Percentiles rank a stretch among this genome's conserved stretches.
Conservation (phyloP, 2,329 filamentous ascomycete species). For the Sclerotinia spermophila region DNA sequence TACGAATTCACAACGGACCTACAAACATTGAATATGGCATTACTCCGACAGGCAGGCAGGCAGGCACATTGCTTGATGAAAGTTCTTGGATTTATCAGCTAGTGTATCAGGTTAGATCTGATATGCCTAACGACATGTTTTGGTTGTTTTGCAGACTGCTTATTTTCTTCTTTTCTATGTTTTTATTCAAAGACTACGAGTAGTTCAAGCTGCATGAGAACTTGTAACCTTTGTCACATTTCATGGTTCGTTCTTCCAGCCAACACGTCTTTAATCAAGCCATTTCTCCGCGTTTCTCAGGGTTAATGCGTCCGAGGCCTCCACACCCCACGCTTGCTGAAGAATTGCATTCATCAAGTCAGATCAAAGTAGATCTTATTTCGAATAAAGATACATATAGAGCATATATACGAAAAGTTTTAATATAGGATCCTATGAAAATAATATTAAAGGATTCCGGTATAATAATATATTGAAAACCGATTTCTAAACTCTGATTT, state of each 20-base stretch:
- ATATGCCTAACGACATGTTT: not conserved
- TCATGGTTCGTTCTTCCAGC: not conserved
- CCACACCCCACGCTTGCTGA: not conserved
- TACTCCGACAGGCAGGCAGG: not conserved
- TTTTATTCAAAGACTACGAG: not conserved
- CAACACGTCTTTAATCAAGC: not conserved
- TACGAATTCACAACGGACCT: not conserved
- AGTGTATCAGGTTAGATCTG: not conserved
- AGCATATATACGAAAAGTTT: too few species aligned
- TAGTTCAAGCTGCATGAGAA: not conserved
- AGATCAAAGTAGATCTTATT: not conserved
- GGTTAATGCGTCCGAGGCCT: not conserved
- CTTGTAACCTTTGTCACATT: too few species aligned
- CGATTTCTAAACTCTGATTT: too few species aligned
- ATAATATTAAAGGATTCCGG: too few species aligned
- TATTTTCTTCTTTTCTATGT: not conserved
- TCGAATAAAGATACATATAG: not conserved
- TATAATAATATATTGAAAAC: too few species aligned
- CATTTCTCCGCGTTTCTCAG: not conserved
- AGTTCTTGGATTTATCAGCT: not conserved
- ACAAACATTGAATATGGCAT: not conserved
- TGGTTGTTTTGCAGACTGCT: not conserved
- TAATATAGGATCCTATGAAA: too few species aligned
- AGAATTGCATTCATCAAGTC: not conserved
- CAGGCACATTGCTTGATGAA: not conserved